Conservation (phyloP, 192 early-diverging fungal species). For the Paraglomus occultum region DNA sequence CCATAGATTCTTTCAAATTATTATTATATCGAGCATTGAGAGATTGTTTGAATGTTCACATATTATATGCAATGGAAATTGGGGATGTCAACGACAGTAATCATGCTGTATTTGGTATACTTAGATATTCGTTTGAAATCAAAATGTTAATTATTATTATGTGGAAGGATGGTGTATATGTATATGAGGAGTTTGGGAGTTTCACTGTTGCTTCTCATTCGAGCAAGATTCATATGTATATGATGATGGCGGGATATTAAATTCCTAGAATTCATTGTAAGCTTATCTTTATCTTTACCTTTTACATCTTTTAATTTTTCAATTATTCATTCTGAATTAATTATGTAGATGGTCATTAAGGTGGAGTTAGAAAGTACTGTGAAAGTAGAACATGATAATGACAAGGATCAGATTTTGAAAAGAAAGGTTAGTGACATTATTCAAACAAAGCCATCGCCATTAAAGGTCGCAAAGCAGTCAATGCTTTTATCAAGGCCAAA, state of each 20-base stretch:
- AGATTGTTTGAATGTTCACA: not conserved
- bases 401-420: slow-evolving; percentile 2
- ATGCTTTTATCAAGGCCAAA: slow-evolving; percentile 3
- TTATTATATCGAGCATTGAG: too few relatives aligned
- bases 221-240: not conserved
- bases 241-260: not conserved
- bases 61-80: not conserved
- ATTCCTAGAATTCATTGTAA: slow-evolving; percentile 18
- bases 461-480: not conserved
- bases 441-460: slow-evolving; percentile 17
- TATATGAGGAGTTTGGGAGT: not conserved
- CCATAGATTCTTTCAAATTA: slow-evolving; percentile 19
- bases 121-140: slow-evolving; percentile 2
- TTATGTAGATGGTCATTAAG: slow-evolving; percentile 12
- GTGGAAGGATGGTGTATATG: slow-evolving; percentile 13
- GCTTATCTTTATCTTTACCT: not conserved
- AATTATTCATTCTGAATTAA: slow-evolving; percentile 16
- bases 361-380: not conserved
- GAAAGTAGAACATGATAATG: not conserved
- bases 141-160: slow-evolving; percentile 1
- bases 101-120: slow-evolving; percentile 9
- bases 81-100: slow-evolving; percentile 10
- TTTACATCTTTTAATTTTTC: too few relatives aligned
- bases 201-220: not conserved
- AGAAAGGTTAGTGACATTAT: slow-evolving; percentile 13